Conservation (phyloP, 139 green algal species). For the Tetraselmis chui region DNA sequence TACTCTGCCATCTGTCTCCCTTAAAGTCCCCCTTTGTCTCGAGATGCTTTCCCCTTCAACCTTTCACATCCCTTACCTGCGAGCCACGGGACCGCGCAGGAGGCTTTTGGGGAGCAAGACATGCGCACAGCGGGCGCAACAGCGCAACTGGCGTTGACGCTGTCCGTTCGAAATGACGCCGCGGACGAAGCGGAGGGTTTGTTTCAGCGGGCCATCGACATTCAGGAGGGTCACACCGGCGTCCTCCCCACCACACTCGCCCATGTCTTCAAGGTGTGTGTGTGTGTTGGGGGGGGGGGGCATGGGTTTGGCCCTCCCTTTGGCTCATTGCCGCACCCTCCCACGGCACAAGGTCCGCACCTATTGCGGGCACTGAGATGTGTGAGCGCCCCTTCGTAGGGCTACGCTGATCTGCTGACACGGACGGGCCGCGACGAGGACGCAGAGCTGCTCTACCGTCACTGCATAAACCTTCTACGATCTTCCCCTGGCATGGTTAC, state of each 20-base stretch:
- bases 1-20: too few species aligned
- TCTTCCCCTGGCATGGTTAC: neutral
- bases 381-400: neutral
- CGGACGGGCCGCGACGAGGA: neutral
- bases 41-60: too few species aligned
- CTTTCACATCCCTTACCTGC: neutral
- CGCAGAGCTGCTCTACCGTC: neutral
- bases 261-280: neutral
- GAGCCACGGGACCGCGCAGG: neutral
- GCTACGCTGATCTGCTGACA: neutral
- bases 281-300: neutral
- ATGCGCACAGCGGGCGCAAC: neutral
- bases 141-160: neutral
- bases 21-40: too few species aligned
- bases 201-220: neutral
- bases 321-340: too few species aligned
- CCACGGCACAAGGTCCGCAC: too few species aligned
- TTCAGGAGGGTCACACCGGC: neutral
- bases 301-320: too few species aligned
- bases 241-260: neutral
- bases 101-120: neutral
- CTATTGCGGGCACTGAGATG: too few species aligned
- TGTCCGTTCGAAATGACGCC: neutral
- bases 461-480: neutral
- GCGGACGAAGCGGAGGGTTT: neutral